Conservation (phyloP, 805 yeast species). For the Schizosaccharomyces cryophilus region DNA sequence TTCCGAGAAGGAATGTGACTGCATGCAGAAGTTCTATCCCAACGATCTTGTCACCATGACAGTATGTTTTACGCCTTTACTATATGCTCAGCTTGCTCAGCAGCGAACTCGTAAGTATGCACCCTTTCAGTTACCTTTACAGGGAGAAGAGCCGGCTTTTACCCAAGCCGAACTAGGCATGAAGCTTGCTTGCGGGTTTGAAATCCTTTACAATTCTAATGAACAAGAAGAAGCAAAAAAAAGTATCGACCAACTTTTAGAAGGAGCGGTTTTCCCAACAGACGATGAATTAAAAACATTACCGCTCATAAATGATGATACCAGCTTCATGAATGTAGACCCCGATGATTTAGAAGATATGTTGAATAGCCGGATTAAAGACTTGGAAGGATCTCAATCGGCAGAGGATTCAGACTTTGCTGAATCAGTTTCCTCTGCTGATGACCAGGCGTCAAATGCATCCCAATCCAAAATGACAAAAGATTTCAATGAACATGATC, state of each 20-base stretch:
- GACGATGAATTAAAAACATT: background rate
- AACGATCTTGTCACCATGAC: constrained; percentile 9
- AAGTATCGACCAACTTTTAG: background rate
- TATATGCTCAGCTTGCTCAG: constrained; percentile 10
- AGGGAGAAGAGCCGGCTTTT: constrained; percentile 3
- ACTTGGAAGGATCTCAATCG: constrained; percentile 5
- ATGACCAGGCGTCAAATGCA: background rate
- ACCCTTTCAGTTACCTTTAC: constrained; percentile 3
- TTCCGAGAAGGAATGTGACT: constrained; percentile 5
- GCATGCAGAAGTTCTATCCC: constrained; percentile 4
- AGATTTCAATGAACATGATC: constrained; percentile 8
- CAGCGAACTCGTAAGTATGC: constrained; percentile 7
- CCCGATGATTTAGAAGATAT: constrained; percentile 7
- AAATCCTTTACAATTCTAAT: constrained; percentile 6
- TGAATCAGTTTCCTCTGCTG: constrained; percentile 2
- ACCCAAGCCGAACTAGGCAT: constrained; percentile 8
- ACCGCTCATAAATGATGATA: constrained; percentile 7
- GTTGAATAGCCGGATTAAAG: constrained; percentile 4
- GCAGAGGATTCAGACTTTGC: constrained; percentile 3
- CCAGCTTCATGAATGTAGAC: constrained; percentile 9
- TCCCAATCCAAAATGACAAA: constrained; percentile 5
- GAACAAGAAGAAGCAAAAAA: background rate
- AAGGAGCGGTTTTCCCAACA: background rate
- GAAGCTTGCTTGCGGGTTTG: constrained; percentile 11
- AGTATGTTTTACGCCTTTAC: constrained; percentile 7